Percentiles rank a stretch among this genome's conserved stretches.
phyloP scores from a whole-genome alignment of 495 filamentous ascomycete genomes.

The Chlorociboria aeruginascens region DNA sequence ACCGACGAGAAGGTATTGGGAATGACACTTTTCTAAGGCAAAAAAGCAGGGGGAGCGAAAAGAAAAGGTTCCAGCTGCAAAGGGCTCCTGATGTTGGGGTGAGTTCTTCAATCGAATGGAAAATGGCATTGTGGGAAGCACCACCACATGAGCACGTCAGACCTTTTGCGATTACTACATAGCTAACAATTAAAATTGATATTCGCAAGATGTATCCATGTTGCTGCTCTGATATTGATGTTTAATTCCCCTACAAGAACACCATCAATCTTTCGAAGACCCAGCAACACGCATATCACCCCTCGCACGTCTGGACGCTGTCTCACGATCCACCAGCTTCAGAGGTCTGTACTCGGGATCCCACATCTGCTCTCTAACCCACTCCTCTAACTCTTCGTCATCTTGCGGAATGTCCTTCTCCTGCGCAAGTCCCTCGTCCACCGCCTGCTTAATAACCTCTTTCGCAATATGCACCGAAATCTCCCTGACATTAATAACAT shows the following conservation, averaged over 20 bases:
- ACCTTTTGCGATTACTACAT: no score
- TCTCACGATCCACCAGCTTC: slow-evolving; percentile 35
- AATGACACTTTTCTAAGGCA: no score
- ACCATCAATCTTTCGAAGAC: neutral
- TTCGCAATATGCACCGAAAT: slow-evolving; percentile 69
- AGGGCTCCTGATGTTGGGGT: no score
- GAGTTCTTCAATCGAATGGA: no score
- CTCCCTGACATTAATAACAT: slow-evolving; percentile 61
- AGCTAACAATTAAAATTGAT: no score
- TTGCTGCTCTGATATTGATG: no score
- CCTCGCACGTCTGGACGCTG: slow-evolving; percentile 41
- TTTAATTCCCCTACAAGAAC: neutral
- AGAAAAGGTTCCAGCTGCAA: no score
- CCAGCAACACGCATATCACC: slow-evolving; percentile 45
- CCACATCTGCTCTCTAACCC: slow-evolving; percentile 90
- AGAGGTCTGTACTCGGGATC: slow-evolving; percentile 60
- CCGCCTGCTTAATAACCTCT: slow-evolving; percentile 62
- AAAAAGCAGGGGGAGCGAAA: no score
- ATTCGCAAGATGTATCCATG: no score
- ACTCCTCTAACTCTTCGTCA: slow-evolving; percentile 54
- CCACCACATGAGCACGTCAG: no score
- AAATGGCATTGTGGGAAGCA: no score
- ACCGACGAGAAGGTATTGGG: no score
- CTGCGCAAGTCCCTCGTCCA: slow-evolving; percentile 54
- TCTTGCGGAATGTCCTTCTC: slow-evolving; percentile 46